These are phyloP conservation scores for Solanum aculeatissimum DNA, from an alignment of 305 asterid genomes.

Conservation along the genomic window DNA sequence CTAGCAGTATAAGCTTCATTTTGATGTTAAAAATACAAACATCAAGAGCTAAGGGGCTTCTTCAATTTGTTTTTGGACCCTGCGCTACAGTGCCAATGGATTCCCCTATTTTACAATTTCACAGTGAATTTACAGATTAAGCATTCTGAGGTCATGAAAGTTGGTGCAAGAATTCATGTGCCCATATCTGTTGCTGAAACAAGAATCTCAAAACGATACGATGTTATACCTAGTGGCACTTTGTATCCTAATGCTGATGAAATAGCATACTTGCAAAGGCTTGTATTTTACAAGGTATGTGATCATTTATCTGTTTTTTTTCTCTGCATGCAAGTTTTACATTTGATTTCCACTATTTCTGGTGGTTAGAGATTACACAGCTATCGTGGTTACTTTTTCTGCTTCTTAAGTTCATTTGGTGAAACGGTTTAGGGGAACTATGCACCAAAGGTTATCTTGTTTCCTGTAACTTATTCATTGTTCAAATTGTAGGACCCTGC, in stretches of 20 bases:
- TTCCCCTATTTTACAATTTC: slow-evolving; percentile 2
- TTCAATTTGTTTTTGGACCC: background rate
- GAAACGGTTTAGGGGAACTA: background rate
- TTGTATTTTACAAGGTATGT: slow-evolving; percentile 71
- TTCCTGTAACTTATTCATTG: slow-evolving; percentile 2
- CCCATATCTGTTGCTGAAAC: slow-evolving; percentile 74
- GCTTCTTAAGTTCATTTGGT: background rate
- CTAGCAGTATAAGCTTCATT: background rate
- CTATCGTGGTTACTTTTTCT: background rate
- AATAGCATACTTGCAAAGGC: slow-evolving; percentile 72
- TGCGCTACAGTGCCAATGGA: background rate
- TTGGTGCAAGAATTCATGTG: slow-evolving; percentile 49
- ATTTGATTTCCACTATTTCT: background rate
- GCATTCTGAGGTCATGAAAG: slow-evolving; percentile 60
- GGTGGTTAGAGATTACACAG: background rate
- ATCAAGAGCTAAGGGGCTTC: background rate
- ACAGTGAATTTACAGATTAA: slow-evolving; percentile 39
- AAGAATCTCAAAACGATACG: slow-evolving; percentile 67
- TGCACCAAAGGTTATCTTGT: background rate
- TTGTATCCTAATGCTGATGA: slow-evolving; percentile 90
- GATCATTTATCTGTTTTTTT: background rate
- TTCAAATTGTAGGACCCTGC: slow-evolving; percentile 64
- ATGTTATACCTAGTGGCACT: slow-evolving; percentile 79
- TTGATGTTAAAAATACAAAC: background rate
- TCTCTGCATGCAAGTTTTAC: background rate